Conservation (phyloP, 371 early-diverging fungal species). For the Syncephalastrum sp. region DNA sequence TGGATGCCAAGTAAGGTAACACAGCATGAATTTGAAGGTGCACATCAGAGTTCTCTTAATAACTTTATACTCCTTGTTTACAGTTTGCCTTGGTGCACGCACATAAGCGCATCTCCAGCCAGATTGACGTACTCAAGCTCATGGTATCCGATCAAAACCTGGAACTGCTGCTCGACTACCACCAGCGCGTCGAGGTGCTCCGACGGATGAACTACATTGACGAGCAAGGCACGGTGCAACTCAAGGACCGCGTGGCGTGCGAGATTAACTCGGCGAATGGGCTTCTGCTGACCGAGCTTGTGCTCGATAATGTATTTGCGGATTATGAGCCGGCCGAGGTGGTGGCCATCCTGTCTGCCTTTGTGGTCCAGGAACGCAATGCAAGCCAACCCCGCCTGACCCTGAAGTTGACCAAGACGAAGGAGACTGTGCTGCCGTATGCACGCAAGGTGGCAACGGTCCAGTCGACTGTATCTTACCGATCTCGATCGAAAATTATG, state of each 20-base stretch:
- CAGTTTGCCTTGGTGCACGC: conserved; percentile 72
- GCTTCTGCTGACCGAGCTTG: conserved; percentile 95
- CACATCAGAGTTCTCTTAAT: no score
- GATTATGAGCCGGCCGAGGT: conserved; percentile 91
- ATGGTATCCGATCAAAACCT: conserved; percentile 90
- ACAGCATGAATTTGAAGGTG: not conserved
- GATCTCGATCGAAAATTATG: conserved; percentile 50
- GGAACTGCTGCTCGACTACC: conserved; percentile 90
- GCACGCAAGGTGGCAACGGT: conserved; percentile 72
- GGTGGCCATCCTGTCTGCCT: conserved; percentile 93
- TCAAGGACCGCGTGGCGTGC: conserved; percentile 99
- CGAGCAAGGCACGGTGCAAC: conserved; percentile 80
- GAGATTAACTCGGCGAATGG: conserved; percentile 97
- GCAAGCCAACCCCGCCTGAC: conserved; percentile 64
- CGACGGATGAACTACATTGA: conserved; percentile 79
- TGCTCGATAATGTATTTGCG: conserved; percentile 94
- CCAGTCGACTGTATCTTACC: conserved; percentile 75
- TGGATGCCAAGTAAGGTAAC: conserved; percentile 40
- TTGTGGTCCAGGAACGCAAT: conserved; percentile 94
- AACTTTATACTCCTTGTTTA: no score
- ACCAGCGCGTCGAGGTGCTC: conserved; percentile 84
- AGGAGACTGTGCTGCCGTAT: conserved; percentile 59
- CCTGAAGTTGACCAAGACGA: conserved; percentile 58
- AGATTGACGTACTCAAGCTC: conserved; percentile 73
- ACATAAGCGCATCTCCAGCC: conserved; percentile 61